A percentile compares a stretch with the other conserved stretches of the same genome.
These are phyloP conservation scores for Xylaria grammica DNA, from an alignment of 495 filamentous ascomycete species.

Conservation along the genomic window DNA sequence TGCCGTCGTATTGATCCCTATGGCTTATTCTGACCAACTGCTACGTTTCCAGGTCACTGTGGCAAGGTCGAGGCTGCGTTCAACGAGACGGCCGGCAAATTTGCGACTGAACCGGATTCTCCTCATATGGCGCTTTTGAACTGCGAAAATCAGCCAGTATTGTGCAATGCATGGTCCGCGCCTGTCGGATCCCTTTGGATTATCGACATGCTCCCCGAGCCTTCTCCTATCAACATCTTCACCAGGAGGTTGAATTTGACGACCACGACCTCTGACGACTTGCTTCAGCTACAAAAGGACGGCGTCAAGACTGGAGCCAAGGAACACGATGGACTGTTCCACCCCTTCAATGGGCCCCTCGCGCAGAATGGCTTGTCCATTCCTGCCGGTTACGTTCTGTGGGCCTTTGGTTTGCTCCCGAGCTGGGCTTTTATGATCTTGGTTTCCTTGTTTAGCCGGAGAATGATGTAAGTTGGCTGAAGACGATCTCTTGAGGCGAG, in stretches of 20 bases:
- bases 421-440: slow-evolving; percentile 75
- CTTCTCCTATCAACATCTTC: slow-evolving; percentile 65
- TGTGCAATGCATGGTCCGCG: slow-evolving; percentile 83
- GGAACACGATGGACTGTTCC: slow-evolving; percentile 73
- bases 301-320: slow-evolving; percentile 58
- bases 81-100: slow-evolving; percentile 68
- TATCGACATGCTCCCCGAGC: slow-evolving; percentile 62
- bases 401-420: slow-evolving; percentile 64
- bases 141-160: slow-evolving; percentile 78
- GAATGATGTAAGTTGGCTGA: slow-evolving; percentile 77
- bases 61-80: slow-evolving; percentile 52
- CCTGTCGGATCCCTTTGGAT: slow-evolving; percentile 74
- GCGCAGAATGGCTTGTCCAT: slow-evolving; percentile 67
- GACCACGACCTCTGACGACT: slow-evolving; percentile 64
- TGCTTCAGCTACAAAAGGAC: slow-evolving; percentile 70
- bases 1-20: background rate
- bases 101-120: slow-evolving; percentile 66
- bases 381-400: slow-evolving; percentile 75
- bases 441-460: slow-evolving; percentile 80
- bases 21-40: background rate
- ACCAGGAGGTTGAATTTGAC: slow-evolving; percentile 68
- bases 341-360: slow-evolving; percentile 78
- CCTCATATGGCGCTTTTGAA: slow-evolving; percentile 76
- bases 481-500: background rate
- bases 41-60: slow-evolving; percentile 48